phyloP scores from a whole-genome alignment of 176 grass and related monocot species.

The Triticum monococcum region DNA sequence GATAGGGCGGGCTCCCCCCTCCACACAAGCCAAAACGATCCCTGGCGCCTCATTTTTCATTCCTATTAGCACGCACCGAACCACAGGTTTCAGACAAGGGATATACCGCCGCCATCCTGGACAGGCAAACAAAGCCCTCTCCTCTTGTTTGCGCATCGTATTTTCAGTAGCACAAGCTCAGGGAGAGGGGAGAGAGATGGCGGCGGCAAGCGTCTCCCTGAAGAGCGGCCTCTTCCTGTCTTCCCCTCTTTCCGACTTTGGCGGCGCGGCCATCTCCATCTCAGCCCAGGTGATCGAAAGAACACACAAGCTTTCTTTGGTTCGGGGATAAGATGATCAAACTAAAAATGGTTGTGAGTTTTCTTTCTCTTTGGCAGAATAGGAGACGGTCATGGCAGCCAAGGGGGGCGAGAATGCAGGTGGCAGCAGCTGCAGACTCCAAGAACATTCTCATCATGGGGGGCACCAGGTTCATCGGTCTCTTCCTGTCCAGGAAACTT shows the following conservation, averaged over 20 bases:
- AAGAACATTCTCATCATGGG: conserved; percentile 98
- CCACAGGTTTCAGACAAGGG: conserved; percentile 31
- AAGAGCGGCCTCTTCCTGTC: conserved; percentile 59
- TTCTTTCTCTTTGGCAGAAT: conserved; percentile 48
- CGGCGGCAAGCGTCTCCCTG: conserved; percentile 41
- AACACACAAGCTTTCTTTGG: background rate
- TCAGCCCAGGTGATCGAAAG: conserved; percentile 52
- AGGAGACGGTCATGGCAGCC: conserved; percentile 63
- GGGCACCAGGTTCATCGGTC: conserved; percentile 89
- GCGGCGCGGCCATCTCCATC: conserved; percentile 46
- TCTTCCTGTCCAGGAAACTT: conserved; percentile 83
- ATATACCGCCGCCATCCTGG: conserved; percentile 15
- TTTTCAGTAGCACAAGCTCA: conserved; percentile 3
- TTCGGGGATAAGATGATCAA: background rate
- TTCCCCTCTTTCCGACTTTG: conserved; percentile 72
- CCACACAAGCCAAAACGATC: conserved; percentile 43
- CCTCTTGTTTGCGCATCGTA: background rate
- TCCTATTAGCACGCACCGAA: conserved; percentile 10
- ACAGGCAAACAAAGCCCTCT: background rate
- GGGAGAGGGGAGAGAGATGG: conserved; percentile 26
- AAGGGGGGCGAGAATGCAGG: conserved; percentile 49
- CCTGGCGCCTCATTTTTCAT: background rate
- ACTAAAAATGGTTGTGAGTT: background rate
- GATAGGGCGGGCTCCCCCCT: conserved; percentile 38
- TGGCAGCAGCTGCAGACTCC: conserved; percentile 48